Percentiles rank a stretch among this genome's conserved stretches.
Conservation (phyloP, 371 early-diverging fungal species). For the Furculomyces boomerangus region DNA sequence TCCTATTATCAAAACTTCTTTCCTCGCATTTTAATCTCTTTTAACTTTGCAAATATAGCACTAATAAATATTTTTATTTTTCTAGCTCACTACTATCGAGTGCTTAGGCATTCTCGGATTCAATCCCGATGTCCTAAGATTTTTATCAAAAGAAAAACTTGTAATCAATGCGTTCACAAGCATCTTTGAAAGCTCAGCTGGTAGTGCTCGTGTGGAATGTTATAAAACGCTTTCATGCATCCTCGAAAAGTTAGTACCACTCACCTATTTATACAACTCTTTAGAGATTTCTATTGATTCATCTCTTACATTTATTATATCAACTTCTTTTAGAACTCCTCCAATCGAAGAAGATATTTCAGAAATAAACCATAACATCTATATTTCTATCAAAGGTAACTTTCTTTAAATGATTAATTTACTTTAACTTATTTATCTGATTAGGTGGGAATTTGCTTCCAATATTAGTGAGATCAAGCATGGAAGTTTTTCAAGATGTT, state of each 20-base stretch:
- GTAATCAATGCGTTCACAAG: constrained; percentile 10
- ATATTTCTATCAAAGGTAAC: not conserved
- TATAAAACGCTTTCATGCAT: constrained; percentile 16
- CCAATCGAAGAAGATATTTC: not conserved
- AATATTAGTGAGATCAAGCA: not conserved
- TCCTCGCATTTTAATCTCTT: not conserved
- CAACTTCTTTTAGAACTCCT: not conserved
- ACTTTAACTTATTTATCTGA: not conserved
- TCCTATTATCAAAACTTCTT: not conserved
- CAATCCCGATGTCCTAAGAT: not conserved
- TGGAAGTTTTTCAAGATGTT: not conserved
- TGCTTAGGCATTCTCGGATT: not conserved
- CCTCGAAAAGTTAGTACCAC: constrained; percentile 7
- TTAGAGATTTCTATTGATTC: not conserved
- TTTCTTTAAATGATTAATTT: not conserved
- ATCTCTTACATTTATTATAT: not conserved
- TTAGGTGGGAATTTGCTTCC: not conserved
- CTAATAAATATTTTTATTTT: not conserved
- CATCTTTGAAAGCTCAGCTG: constrained; percentile 8
- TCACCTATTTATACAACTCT: not conserved
- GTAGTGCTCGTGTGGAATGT: constrained; percentile 11
- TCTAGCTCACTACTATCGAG: not conserved
- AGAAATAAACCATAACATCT: not conserved
- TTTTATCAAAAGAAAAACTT: constrained; percentile 7
- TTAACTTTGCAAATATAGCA: not conserved